Percentiles rank a stretch among this genome's conserved stretches.
These are phyloP conservation scores for Cucurbita pepo DNA, from an alignment of 306 rosid species.

Conservation along the genomic window DNA sequence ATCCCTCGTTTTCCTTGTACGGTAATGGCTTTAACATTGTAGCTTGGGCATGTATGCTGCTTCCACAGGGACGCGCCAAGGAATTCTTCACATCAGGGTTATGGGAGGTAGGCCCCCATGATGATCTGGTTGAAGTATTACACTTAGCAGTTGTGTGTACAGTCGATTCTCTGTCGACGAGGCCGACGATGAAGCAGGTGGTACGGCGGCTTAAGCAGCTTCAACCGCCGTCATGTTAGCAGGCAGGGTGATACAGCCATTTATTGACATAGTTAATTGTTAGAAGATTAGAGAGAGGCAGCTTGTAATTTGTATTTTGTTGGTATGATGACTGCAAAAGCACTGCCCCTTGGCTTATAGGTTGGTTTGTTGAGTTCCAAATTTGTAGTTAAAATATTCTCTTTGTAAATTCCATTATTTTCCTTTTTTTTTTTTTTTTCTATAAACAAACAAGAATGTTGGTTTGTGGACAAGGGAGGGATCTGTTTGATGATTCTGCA, in stretches of 20 bases:
- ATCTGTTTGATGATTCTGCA: slow-evolving; percentile 47
- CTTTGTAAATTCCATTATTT: slow-evolving; percentile 56
- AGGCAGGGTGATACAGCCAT: slow-evolving; percentile 8
- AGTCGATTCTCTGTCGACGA: slow-evolving; percentile 68
- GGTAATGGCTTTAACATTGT: slow-evolving; percentile 95
- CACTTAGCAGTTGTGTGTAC: slow-evolving; percentile 87
- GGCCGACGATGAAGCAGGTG: slow-evolving; percentile 88
- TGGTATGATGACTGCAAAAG: background rate
- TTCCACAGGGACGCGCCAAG: slow-evolving; percentile 70
- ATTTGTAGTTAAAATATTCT: slow-evolving; percentile 27
- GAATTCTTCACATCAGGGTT: slow-evolving; percentile 73
- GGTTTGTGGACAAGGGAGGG: slow-evolving; percentile 26
- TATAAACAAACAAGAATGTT: slow-evolving; percentile 5
- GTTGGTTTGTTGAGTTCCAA: slow-evolving; percentile 27
- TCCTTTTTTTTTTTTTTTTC: slow-evolving; percentile 20
- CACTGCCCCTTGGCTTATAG: slow-evolving; percentile 12
- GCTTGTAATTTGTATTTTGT: slow-evolving; percentile 33
- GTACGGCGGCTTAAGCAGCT: slow-evolving; percentile 85
- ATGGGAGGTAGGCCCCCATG: slow-evolving; percentile 76
- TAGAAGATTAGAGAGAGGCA: slow-evolving; percentile 28
- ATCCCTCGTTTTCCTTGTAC: slow-evolving; percentile 71
- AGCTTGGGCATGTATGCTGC: slow-evolving; percentile 78
- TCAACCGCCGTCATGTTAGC: slow-evolving; percentile 78
- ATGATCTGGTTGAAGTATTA: slow-evolving; percentile 73
- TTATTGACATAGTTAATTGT: slow-evolving; percentile 25